phyloP scores from a whole-genome alignment of 306 rosid species.

The Cyclanthera cordifolia region DNA sequence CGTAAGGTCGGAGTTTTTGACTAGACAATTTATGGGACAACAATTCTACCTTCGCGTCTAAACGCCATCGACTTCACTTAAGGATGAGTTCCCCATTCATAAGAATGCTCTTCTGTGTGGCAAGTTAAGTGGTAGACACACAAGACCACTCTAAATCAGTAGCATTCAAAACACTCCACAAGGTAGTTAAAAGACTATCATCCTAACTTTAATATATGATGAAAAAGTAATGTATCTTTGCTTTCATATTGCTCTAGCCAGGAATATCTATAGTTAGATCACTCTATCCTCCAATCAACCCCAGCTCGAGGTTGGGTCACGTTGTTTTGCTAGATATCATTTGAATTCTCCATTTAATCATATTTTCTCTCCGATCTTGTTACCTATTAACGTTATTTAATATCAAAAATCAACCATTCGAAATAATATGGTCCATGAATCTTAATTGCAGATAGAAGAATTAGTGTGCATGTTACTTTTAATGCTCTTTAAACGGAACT shows the following conservation, averaged over 20 bases:
- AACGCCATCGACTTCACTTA: slow-evolving; percentile 14
- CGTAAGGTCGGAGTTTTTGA: slow-evolving; percentile 19
- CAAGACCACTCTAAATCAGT: slow-evolving; percentile 14
- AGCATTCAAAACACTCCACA: not conserved
- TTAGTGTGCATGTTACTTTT: too few species aligned
- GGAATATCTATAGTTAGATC: not conserved
- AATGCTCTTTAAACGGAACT: too few species aligned
- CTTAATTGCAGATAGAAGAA: too few species aligned
- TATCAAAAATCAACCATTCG: not conserved
- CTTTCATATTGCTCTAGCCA: not conserved
- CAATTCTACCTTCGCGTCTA: slow-evolving; percentile 17
- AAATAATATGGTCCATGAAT: not conserved
- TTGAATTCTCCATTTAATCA: slow-evolving; percentile 19
- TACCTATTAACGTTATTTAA: not conserved
- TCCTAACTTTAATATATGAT: not conserved
- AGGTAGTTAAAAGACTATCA: not conserved
- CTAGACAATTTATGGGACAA: slow-evolving; percentile 17
- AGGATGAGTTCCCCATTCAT: slow-evolving; percentile 20
- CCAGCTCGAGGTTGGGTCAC: slow-evolving; percentile 71
- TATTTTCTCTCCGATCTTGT: slow-evolving; percentile 4
- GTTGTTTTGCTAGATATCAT: slow-evolving; percentile 34
- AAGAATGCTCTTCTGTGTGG: slow-evolving; percentile 21
- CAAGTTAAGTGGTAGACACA: slow-evolving; percentile 14
- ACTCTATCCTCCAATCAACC: slow-evolving; percentile 20
- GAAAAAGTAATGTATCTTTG: slow-evolving; percentile 6